These are phyloP conservation scores for Dalbergia oliveri DNA, from an alignment of 306 rosid species.

Conservation along the genomic window DNA sequence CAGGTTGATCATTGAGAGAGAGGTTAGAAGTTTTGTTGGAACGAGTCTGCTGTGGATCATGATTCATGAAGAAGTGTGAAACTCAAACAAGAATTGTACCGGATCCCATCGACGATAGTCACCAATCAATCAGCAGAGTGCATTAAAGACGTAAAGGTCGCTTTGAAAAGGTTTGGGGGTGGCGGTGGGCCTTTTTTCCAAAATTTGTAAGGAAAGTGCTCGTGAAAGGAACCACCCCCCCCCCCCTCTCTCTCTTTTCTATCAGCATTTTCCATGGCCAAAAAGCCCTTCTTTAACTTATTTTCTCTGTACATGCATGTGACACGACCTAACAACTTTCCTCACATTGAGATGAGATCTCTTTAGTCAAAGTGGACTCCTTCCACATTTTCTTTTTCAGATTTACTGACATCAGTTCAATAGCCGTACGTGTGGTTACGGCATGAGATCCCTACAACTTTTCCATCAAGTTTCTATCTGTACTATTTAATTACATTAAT, in stretches of 20 bases:
- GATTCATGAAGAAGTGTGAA: constrained; percentile 9
- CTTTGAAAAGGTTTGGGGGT: constrained; percentile 43
- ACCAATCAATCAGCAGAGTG: constrained; percentile 44
- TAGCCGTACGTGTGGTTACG: neutral
- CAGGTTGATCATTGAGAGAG: constrained; percentile 12
- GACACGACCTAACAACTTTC: constrained; percentile 57
- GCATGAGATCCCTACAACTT: neutral
- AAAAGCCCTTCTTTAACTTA: constrained; percentile 8
- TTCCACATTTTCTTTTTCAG: neutral
- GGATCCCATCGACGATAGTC: constrained; percentile 11
- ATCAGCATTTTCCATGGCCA: constrained; percentile 4
- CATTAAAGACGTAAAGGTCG: constrained; percentile 60
- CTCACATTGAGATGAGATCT: neutral
- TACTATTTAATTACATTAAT: too few species aligned
- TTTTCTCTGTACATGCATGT: constrained; percentile 54
- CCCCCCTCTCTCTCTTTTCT: too few species aligned
- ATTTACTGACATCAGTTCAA: neutral
- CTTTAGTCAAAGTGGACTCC: constrained; percentile 42
- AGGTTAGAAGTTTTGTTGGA: constrained; percentile 21
- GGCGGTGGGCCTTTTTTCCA: constrained; percentile 1
- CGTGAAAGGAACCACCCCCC: constrained; percentile 59
- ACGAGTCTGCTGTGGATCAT: neutral
- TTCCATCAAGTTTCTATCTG: neutral
- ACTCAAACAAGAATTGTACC: constrained; percentile 26
- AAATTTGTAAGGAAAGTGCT: constrained; percentile 51